These are phyloP conservation scores for Citrus reticulata DNA, from an alignment of 345 rosid species.

Conservation along the genomic window DNA sequence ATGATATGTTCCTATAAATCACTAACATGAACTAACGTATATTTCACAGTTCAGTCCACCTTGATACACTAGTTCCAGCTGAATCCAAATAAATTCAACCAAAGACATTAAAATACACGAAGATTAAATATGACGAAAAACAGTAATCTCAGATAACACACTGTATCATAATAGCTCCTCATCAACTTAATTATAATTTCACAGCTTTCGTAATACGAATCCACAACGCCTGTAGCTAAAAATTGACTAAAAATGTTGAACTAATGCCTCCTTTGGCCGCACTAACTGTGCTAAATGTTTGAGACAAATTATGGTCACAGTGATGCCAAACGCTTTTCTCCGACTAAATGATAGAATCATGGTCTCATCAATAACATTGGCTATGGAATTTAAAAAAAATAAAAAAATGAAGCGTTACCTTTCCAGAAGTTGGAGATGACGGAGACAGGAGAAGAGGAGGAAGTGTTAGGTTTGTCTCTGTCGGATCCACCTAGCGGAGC, in stretches of 20 bases:
- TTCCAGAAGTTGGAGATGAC: slow-evolving; percentile 86
- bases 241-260: background rate
- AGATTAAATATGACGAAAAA: background rate
- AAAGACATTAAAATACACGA: background rate
- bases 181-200: background rate
- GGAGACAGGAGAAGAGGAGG: slow-evolving; percentile 69
- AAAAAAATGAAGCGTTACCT: slow-evolving; percentile 38
- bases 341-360: background rate
- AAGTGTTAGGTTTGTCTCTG: slow-evolving; percentile 54
- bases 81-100: background rate
- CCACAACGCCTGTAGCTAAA: background rate
- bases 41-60: background rate
- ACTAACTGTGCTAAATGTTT: no score
- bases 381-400: background rate
- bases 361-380: background rate
- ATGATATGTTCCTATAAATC: background rate
- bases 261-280: background rate
- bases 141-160: background rate
- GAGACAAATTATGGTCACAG: background rate
- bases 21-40: background rate
- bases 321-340: background rate
- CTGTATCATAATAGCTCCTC: background rate
- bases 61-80: background rate
- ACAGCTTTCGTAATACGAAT: background rate
- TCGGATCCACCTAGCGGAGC: slow-evolving; percentile 66